Evolutionary conservation across 129 eudicot species (phyloP).

Genomic region (Glebionis coronaria): DNA sequence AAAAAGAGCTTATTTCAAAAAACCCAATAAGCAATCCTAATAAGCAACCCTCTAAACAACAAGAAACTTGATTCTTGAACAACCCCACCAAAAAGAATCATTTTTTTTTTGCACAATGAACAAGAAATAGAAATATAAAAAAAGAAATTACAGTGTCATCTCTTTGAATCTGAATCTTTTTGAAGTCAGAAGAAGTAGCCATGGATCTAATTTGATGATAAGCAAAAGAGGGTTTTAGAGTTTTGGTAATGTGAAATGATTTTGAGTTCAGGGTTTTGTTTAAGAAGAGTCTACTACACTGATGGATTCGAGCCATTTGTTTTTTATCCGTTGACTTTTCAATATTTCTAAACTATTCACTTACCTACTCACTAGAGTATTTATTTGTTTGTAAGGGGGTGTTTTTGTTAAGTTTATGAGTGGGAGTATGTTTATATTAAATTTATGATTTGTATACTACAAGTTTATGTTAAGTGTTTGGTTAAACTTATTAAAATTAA

Average conservation of each 20-base stretch:
- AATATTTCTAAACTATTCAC: neutral
- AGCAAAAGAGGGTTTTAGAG: conserved; percentile 18
- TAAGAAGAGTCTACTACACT: conserved; percentile 11
- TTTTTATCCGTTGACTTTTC: neutral
- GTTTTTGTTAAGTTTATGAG: too few relatives aligned
- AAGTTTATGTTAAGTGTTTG: too few relatives aligned
- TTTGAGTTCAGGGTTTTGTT: conserved; percentile 28
- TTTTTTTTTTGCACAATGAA: too few relatives aligned
- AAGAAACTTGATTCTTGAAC: too few relatives aligned
- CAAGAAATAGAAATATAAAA: neutral
- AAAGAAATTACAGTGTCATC: conserved; percentile 52
- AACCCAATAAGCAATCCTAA: too few relatives aligned
- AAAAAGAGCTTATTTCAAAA: too few relatives aligned
- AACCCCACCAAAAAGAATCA: neutral
- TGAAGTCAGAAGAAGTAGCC: conserved; percentile 55
- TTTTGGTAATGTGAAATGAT: neutral
- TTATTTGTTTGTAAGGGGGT: too few relatives aligned
- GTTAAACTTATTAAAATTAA: too few relatives aligned
- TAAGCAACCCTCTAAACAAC: too few relatives aligned
- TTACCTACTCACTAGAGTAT: too few relatives aligned
- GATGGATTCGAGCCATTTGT: conserved; percentile 14
- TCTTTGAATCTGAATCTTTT: conserved; percentile 75
- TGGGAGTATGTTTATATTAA: too few relatives aligned
- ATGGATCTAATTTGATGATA: conserved; percentile 43
- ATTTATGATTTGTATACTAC: too few relatives aligned